Evolutionary conservation across 2,329 filamentous ascomycete species (phyloP), one percentile per base, ranked within the genome.

Genomic region (Exophiala viscosa): DNA sequence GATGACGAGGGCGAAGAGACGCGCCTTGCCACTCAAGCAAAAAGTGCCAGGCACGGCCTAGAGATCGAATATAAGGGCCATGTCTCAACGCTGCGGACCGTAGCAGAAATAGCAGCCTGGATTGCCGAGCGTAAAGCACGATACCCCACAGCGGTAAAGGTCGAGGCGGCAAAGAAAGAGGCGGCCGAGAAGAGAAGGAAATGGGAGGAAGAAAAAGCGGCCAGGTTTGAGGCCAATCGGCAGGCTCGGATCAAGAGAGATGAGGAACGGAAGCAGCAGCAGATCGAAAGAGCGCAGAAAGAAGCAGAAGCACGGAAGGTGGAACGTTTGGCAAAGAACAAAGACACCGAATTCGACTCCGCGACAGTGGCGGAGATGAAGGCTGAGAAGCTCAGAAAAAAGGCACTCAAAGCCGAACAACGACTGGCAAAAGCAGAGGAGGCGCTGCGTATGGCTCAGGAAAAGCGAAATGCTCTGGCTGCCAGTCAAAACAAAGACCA

Each of bases 91-190:
- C 66, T 86, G 18, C 74, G 76, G 48, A 76, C 76, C 5, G 67
- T 77, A 13, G 81, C 81, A 53, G 90, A 96, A 65, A 78, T 96
- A 50, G 80, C 83, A 18, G 81, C 83, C 5, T 97, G 90, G 83
- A 82, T 95, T 58, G 83, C 83, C 45, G 90, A 96, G 68, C 83
- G 92, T 54, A 86, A 80, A 66, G 86, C 83, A 60, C 85, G 86
- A 46, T 97, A 82, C 67, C 92, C 92, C 1, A 96, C 91, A 2
- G 82, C 83, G 67, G 82, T 82, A 54, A 84, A 88, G 50, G 77
- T 80, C 50, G 75, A 79, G 50, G 67, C 65, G 39, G 60, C 57
- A 13, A 66, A 65, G 48, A 66, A 64, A 62, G 62, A 68, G 60
- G 48, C 69, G 23, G 68, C 81, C 59, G 81, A 83, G 64, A 84